phyloP scores from a whole-genome alignment of 306 rosid species.

The Glycine soja region DNA sequence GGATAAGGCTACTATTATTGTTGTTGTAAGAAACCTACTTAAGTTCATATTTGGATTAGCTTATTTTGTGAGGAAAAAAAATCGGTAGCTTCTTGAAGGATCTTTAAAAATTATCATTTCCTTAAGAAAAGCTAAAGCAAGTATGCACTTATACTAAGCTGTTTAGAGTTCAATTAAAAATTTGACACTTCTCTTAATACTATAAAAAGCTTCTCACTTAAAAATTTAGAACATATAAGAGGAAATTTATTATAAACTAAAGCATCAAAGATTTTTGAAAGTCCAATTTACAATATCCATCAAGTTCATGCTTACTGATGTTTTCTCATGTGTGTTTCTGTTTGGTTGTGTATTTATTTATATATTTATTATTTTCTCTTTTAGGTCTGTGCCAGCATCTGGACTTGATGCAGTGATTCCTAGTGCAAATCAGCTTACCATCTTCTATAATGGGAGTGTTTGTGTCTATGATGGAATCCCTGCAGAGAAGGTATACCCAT shows the following conservation, averaged over 20 bases:
- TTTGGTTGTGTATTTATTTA: neutral
- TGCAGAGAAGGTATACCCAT: conserved; percentile 65
- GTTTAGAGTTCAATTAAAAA: neutral
- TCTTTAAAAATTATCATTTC: neutral
- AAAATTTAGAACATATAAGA: conserved; percentile 1
- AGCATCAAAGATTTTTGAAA: neutral
- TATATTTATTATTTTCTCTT: conserved; percentile 14
- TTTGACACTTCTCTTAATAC: neutral
- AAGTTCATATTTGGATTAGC: neutral
- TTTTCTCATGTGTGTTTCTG: neutral
- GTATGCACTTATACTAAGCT: neutral
- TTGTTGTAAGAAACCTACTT: neutral
- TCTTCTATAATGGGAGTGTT: conserved; percentile 66
- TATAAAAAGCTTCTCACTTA: neutral
- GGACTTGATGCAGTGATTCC: conserved; percentile 44
- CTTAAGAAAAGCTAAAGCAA: neutral
- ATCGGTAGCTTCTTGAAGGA: neutral
- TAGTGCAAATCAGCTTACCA: conserved; percentile 60
- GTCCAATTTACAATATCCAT: neutral
- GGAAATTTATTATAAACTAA: neutral
- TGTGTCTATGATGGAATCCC: conserved; percentile 68
- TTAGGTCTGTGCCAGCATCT: conserved; percentile 53
- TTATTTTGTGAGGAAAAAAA: neutral
- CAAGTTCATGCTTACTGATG: neutral
- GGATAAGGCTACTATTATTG: too few species aligned